Percentiles rank a stretch among this genome's conserved stretches.
These are phyloP conservation scores for Diaporthe vexans DNA, from an alignment of 2,329 filamentous ascomycete genomes.

Conservation along the genomic window DNA sequence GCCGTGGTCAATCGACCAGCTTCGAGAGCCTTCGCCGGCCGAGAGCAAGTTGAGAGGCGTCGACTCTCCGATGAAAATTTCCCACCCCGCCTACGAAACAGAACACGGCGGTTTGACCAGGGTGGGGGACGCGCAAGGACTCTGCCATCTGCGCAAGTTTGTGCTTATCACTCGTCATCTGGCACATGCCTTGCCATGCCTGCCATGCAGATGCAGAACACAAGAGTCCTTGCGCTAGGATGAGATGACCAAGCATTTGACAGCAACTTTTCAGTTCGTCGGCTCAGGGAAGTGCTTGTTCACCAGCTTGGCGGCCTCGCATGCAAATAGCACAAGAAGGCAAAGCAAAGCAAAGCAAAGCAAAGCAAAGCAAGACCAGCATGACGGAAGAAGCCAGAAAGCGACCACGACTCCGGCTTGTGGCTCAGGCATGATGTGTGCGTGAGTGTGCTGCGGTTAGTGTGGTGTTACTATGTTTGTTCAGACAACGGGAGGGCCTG, in stretches of 20 bases:
- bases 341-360: no score
- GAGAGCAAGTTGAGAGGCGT: constrained; percentile 24
- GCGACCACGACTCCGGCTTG: not conserved
- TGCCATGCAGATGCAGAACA: not conserved
- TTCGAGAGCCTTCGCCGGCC: constrained; percentile 19
- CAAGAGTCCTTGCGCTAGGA: not conserved
- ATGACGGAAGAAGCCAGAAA: constrained; percentile 24
- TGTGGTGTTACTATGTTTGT: constrained; percentile 18
- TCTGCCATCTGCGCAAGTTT: constrained; percentile 13
- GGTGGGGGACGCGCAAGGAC: not conserved
- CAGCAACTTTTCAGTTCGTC: not conserved
- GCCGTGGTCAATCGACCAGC: constrained; percentile 14
- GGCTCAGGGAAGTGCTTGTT: constrained; percentile 19
- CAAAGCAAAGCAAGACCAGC: not conserved
- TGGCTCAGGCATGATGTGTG: constrained; percentile 12
- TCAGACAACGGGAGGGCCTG: constrained; percentile 13
- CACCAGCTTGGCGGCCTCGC: not conserved
- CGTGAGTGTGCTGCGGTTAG: constrained; percentile 3
- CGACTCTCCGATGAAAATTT: not conserved
- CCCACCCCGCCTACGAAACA: constrained; percentile 20
- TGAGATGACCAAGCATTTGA: constrained; percentile 17
- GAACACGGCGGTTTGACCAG: not conserved
- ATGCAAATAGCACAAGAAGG: not conserved
- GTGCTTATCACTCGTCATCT: constrained; percentile 19
- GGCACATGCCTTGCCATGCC: not conserved